Conservation (phyloP, 1,284 basidiomycete species). For the Uromyces viciae-fabae region DNA sequence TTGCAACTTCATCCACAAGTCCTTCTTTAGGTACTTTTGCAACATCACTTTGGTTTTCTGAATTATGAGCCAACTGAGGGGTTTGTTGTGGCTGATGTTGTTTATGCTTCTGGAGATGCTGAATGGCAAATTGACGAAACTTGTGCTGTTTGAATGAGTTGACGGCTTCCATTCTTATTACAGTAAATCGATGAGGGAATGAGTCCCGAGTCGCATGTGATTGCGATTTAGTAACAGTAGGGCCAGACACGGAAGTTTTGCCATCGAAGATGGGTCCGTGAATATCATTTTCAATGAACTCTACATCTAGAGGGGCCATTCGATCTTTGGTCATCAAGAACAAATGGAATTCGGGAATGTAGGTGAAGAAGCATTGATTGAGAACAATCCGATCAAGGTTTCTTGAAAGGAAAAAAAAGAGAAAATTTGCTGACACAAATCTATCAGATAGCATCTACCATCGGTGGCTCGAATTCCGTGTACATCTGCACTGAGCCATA, state of each 20-base stretch:
- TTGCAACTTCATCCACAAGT: conserved; percentile 53
- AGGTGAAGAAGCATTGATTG: neutral
- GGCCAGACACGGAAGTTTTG: neutral
- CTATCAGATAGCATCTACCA: conserved; percentile 61
- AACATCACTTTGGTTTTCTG: neutral
- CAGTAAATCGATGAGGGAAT: conserved; percentile 43
- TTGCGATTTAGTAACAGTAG: neutral
- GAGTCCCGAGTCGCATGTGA: neutral
- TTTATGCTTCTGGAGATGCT: conserved; percentile 29
- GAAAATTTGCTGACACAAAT: conserved; percentile 55
- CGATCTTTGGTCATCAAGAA: conserved; percentile 27
- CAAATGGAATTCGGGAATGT: too few relatives aligned
- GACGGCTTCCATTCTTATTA: conserved; percentile 33
- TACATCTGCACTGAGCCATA: conserved; percentile 61
- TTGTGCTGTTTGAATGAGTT: conserved; percentile 35
- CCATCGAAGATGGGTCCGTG: conserved; percentile 40
- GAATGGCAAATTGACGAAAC: conserved; percentile 30
- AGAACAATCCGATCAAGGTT: neutral
- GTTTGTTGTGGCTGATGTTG: conserved; percentile 10
- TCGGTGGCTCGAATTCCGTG: conserved; percentile 62
- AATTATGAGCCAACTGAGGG: conserved; percentile 12
- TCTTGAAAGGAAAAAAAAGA: neutral
- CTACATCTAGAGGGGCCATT: conserved; percentile 43
- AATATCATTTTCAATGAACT: conserved; percentile 41
- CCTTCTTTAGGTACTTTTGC: neutral